Evolutionary conservation across 495 filamentous ascomycete species (phyloP), one percentile per base, ranked within the genome.

Genomic region (Choiromyces venosus): DNA sequence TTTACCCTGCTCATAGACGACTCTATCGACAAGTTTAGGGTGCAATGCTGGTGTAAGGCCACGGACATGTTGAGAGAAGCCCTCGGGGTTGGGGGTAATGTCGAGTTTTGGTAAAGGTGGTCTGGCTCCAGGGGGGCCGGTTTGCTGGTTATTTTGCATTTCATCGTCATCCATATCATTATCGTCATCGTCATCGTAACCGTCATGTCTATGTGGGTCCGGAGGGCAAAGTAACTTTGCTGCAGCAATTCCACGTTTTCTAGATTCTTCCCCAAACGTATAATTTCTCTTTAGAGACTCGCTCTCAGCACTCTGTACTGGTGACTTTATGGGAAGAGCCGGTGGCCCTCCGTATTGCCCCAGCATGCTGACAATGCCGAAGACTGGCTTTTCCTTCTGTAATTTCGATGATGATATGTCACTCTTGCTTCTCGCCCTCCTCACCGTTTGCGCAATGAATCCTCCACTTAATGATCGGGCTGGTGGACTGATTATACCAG

Each of bases 21-120:
- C 90, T 65, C 94, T 89, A n/a, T 94, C 90, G 25, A 94, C 86
- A 76, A 97, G 84, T 79, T 87, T 92, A 25, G 84, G 86, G 67
- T 87, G 85, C n/a, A 91, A 81, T 5, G 85, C 84, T 18, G 93
- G 92, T 76, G 94, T 94, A 40, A 93, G 82, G 75, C 88, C 85
- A 73, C 88, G 83, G 29, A 96, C 87, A 81, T 97, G 92, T 16
- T 86, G 83, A 74, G 88, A 89, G 83, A 97, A 97, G 6, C 93
- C 93, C 68, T 89, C 88, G 25, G 88, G 82, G 10, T 88, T 94
- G 6, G 94, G 93, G 35, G 89, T 80, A 42, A 80, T 80, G 67
- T 73, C 71, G 38, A 78, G 37, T 42, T 75, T 80, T n/a, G 67
- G 71, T 4, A 71, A 44, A 18, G 42, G 37, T n/a, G 69, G 37